phyloP scores from a whole-genome alignment of 192 early-diverging fungal species.

The Fimicolochytrium jonesii region DNA sequence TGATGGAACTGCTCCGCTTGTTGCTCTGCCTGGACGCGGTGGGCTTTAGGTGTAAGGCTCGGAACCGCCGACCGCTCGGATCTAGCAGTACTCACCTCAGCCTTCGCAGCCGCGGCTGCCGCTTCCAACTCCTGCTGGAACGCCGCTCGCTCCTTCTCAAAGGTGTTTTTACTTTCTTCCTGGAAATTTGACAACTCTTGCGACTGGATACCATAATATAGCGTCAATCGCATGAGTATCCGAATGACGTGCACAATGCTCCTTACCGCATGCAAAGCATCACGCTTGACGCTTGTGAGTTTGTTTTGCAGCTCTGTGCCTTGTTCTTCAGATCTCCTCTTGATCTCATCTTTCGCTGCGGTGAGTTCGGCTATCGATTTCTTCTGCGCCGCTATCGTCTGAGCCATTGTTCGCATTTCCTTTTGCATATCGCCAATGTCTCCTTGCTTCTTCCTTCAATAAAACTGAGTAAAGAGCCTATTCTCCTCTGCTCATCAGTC shows the following conservation, averaged over 20 bases:
- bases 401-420: neutral
- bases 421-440: neutral
- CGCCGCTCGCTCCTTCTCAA: neutral
- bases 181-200: too few species aligned
- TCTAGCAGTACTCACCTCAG: slow-evolving; percentile 2
- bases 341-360: neutral
- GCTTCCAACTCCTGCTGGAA: neutral
- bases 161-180: too few species aligned
- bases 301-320: neutral
- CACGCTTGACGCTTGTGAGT: neutral
- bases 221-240: too few species aligned
- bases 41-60: too few species aligned
- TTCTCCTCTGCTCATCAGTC: too few species aligned
- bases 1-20: too few species aligned
- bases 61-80: too few species aligned
- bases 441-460: too few species aligned
- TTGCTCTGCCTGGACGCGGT: too few species aligned
- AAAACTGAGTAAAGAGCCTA: too few species aligned
- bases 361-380: neutral
- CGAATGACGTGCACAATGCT: neutral
- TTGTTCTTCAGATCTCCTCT: slow-evolving; percentile 1
- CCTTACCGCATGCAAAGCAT: neutral
- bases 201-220: too few species aligned
- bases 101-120: neutral
- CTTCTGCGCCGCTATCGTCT: neutral